Conservation (phyloP, 139 green algal genomes). For the Tetratostichococcus sp. region DNA sequence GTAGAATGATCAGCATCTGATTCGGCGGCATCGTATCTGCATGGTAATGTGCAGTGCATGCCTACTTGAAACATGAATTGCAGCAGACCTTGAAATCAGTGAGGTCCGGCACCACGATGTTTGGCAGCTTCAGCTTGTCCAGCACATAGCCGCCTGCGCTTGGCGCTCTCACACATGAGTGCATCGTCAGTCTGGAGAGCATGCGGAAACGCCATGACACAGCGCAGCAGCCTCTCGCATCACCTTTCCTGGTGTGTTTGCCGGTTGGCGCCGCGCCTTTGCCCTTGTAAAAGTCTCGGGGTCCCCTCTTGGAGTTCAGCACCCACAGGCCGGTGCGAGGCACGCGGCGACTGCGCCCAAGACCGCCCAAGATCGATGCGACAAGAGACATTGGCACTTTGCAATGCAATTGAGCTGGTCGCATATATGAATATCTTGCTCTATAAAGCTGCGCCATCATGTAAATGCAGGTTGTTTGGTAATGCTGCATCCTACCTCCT, state of each 20-base stretch:
- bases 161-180: no score
- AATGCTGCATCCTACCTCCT: no score
- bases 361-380: neutral
- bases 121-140: constrained; percentile 7
- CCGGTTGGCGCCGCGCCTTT: constrained; percentile 11
- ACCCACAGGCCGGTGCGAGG: constrained; percentile 6
- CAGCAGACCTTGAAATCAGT: constrained; percentile 17
- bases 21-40: no score
- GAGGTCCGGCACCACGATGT: constrained; percentile 22
- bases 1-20: no score
- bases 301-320: constrained; percentile 16
- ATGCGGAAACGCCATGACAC: no score
- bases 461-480: no score
- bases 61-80: no score
- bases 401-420: no score
- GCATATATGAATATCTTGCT: no score
- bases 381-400: neutral
- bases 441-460: no score
- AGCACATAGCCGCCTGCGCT: constrained; percentile 15
- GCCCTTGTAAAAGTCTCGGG: constrained; percentile 22
- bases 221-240: neutral
- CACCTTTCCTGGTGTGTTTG: constrained; percentile 20
- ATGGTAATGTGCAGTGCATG: neutral
- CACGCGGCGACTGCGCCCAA: neutral
- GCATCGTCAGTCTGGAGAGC: no score